Evolutionary conservation across 805 yeast genomes (phyloP).

Genomic region (Barnettozyma salicaria): DNA sequence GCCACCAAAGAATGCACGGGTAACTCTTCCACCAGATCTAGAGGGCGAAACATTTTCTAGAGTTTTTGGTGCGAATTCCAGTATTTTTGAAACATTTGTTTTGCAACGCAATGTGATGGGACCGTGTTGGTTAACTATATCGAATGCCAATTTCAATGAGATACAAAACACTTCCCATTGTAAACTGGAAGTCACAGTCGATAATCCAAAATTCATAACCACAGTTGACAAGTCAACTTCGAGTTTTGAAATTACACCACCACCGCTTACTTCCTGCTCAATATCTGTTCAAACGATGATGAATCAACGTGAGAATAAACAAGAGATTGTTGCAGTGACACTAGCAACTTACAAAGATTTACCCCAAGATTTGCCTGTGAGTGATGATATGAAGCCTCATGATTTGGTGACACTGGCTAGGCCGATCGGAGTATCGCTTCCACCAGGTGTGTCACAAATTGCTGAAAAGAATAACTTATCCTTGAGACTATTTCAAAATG

Average conservation of each 20-base stretch:
- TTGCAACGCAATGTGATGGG: conserved; percentile 86
- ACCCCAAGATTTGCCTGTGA: conserved; percentile 70
- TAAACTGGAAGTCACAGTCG: conserved; percentile 62
- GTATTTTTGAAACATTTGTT: conserved; percentile 80
- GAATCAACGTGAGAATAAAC: conserved; percentile 68
- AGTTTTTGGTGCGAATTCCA: conserved; percentile 73
- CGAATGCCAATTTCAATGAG: conserved; percentile 52
- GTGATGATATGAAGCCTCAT: conserved; percentile 54
- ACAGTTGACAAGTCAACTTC: conserved; percentile 40
- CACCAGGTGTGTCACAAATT: conserved; percentile 65
- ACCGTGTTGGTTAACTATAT: conserved; percentile 89
- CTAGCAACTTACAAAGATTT: conserved; percentile 63
- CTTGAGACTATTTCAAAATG: conserved; percentile 61
- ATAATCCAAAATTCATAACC: conserved; percentile 40
- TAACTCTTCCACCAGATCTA: conserved; percentile 52
- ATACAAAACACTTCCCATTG: conserved; percentile 72
- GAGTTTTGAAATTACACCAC: conserved; percentile 38
- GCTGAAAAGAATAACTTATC: conserved; percentile 49
- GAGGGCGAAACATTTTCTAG: conserved; percentile 72
- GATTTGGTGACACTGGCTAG: conserved; percentile 68
- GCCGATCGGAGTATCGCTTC: conserved; percentile 67
- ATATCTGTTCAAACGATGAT: conserved; percentile 75
- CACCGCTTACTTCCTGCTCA: conserved; percentile 68
- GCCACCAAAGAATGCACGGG: conserved; percentile 47
- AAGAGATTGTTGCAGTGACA: conserved; percentile 83